Base-by-base conservation (phyloP, 768 basidiomycete genomes). In the Hypsizygus marmoreus region DNA sequence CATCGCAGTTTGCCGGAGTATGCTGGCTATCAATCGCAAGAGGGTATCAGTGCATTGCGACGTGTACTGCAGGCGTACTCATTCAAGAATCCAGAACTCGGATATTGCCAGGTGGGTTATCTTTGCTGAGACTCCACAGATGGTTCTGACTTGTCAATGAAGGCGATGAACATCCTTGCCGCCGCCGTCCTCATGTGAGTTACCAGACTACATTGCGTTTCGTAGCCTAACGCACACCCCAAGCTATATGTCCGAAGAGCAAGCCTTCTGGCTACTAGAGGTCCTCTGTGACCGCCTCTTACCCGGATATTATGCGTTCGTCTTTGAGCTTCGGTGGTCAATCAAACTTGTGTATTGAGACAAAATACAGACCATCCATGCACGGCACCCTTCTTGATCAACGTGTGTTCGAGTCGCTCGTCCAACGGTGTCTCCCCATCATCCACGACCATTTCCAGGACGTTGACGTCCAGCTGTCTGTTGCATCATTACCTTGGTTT, bases 181-280 rank as follows among this genome's bases (percentile, higher is more conserved):
- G 95, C 95, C 20, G 94, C 92, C n/a, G 86, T 95, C 58, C 73
- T 95, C 40, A 93, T 95, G 91, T 92, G 57, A 53, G 81, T 63
- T 16, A 0, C 10, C 16, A 35, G 29, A 13, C 7, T 14, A 8
- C 17, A 12, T 40, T 6, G 35, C 29, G 31, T 24, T 36, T 14
- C 6, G 16, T 33, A 31, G 39, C 22, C 39, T 30, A 38, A 6
- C 54, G 65, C 32, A 59, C 40, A 10, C 5, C 13, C 2, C 22
- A 14, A 98, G 95, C 51, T 99, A 97, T 64, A 93, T 97, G 92
- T 95, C 93, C 2, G 97, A 99, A 67, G 97, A 98, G 56, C 95
- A 98, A 64, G 86, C 95, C 9, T 99, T 99, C 64, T 98, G 95
- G 95, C 74, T 97, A 5, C 76, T 99, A 5, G 91, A 95, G 59